Evolutionary conservation across 225 moss, liverwort and hornwort species (phyloP), one percentile per base, ranked within the genome.

Genomic region (Physcomitrium patens): DNA sequence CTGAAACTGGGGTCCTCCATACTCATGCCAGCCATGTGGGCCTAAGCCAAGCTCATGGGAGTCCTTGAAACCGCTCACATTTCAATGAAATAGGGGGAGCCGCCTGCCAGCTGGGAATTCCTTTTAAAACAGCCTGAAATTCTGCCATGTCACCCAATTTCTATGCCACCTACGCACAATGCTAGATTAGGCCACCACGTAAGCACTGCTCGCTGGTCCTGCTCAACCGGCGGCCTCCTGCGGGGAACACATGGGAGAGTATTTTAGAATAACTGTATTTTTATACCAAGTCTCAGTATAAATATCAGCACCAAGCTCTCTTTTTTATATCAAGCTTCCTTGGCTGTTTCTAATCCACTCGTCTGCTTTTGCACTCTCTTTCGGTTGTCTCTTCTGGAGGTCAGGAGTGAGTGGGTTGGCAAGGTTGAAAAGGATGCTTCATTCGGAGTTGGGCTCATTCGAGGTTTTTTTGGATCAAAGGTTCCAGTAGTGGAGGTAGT

Each of bases 101-200:
- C 31, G 31, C 31, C 7, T 37, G 52, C 64, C 73, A 74, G 54
- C 65, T 65, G 0, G 19, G 12, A 31, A 13, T 50, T 42, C 16
- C 8, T 50, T 62, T 3, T 0, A 42, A 42, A 63, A 23, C 22
- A 19, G 24, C 16, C 9, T 10, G 3, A 41, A 1, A 16, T 15
- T 31, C 50, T 49, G 63, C 53, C 63, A 24, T 12, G 63, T 53
- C 62, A 73, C 0, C 52, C 42, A 52, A 52, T 23, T 53, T 63
- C 41, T 53, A 16, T 51, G 67, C 59, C 59, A 46, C 59, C 17
- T 5, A 5, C 17, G 70, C 70, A 26, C 24, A 1, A 13, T 47
- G 15, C 5, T 28, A 7, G 3, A 60, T 3, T 0, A 27, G 46
- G 15, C 54, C 8, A 24, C 70, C 60, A 14, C 19, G 3, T 9